These are phyloP conservation scores for Auricularia cornea DNA, from an alignment of 768 basidiomycete genomes.

Conservation along the genomic window DNA sequence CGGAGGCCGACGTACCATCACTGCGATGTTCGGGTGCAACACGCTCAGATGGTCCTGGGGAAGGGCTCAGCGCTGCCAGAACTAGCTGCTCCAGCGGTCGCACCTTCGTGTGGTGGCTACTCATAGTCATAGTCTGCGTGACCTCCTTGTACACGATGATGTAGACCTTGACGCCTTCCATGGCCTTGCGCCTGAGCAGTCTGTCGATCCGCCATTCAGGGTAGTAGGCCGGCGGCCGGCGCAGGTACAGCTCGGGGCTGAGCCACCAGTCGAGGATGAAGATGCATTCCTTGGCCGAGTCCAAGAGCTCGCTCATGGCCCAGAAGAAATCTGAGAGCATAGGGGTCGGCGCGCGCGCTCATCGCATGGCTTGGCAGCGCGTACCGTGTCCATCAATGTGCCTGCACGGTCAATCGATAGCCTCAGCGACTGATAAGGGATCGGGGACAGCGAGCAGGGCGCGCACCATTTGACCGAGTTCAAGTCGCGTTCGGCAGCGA, in stretches of 20 bases:
- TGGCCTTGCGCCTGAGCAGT: slow-evolving; percentile 77
- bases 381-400: slow-evolving; percentile 81
- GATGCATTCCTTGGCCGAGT: slow-evolving; percentile 70
- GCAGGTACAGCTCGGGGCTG: slow-evolving; percentile 88
- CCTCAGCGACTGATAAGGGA: neutral
- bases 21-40: slow-evolving; percentile 80
- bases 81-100: slow-evolving; percentile 1
- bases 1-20: slow-evolving; percentile 36
- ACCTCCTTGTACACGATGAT: slow-evolving; percentile 96
- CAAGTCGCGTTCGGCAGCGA: slow-evolving; percentile 59
- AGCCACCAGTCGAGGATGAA: slow-evolving; percentile 96
- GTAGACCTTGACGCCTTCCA: slow-evolving; percentile 86
- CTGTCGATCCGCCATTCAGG: slow-evolving; percentile 87
- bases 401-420: slow-evolving; percentile 27
- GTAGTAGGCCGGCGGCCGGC: slow-evolving; percentile 79
- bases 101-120: slow-evolving; percentile 76
- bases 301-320: slow-evolving; percentile 86
- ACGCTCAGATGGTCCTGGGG: slow-evolving; percentile 62
- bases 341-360: neutral
- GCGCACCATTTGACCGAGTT: slow-evolving; percentile 79
- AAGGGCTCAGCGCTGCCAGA: neutral
- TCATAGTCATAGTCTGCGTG: slow-evolving; percentile 85
- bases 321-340: slow-evolving; percentile 66
- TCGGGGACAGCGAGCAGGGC: neutral
- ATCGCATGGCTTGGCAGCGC: neutral